phyloP scores from a whole-genome alignment of 2,329 filamentous ascomycete genomes.

The Periconia sp. region DNA sequence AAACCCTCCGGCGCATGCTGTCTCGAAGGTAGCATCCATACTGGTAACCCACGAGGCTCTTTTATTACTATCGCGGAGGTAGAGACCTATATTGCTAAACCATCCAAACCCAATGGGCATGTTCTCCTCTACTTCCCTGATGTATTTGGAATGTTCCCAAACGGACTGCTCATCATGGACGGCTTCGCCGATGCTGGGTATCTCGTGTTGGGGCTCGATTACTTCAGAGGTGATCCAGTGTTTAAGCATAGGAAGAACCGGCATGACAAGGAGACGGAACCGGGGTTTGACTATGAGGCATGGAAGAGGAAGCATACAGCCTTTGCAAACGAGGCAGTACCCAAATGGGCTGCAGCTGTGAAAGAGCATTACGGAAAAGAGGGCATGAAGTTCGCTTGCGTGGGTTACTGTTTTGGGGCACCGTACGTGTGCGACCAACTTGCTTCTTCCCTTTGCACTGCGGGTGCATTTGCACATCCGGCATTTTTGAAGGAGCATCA shows the following conservation, averaged over 20 bases:
- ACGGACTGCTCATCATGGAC: slow-evolving; percentile 55
- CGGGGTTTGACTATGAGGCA: slow-evolving; percentile 54
- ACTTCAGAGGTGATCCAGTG: slow-evolving; percentile 55
- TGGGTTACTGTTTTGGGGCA: slow-evolving; percentile 49
- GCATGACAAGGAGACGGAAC: slow-evolving; percentile 19
- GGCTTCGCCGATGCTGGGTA: slow-evolving; percentile 55
- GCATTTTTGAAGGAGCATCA: slow-evolving; percentile 57
- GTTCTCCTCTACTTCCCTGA: slow-evolving; percentile 56
- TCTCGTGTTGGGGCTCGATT: slow-evolving; percentile 52
- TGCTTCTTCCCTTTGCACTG: slow-evolving; percentile 44
- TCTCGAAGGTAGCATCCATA: slow-evolving; percentile 48
- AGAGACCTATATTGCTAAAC: slow-evolving; percentile 48
- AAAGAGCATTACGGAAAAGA: slow-evolving; percentile 42
- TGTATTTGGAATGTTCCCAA: slow-evolving; percentile 53
- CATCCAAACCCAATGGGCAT: slow-evolving; percentile 47
- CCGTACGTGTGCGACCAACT: slow-evolving; percentile 55
- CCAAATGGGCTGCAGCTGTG: slow-evolving; percentile 52
- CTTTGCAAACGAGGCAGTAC: slow-evolving; percentile 53
- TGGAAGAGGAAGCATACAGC: slow-evolving; percentile 56
- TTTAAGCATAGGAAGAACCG: slow-evolving; percentile 48
- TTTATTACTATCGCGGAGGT: slow-evolving; percentile 42
- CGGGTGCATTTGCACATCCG: slow-evolving; percentile 60
- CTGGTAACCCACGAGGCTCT: slow-evolving; percentile 46
- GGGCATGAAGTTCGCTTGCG: slow-evolving; percentile 48
- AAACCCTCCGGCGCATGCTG: slow-evolving; percentile 49